phyloP scores from a whole-genome alignment of 768 basidiomycete species.

The Boletus vinaceobasis region DNA sequence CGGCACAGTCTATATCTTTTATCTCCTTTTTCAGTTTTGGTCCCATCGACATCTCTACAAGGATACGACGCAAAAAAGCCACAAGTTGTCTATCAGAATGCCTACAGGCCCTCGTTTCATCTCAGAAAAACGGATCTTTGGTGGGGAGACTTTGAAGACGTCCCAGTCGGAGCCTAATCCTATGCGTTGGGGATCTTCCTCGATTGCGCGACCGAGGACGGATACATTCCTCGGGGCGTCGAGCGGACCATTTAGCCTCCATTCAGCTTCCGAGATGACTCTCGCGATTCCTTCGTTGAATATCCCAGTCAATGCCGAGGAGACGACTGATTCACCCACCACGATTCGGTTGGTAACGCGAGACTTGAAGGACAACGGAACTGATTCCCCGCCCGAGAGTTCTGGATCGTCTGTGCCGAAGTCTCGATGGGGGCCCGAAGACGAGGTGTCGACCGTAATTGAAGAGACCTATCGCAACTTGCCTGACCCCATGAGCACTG shows the following conservation, averaged over 20 bases:
- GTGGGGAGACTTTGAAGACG: slow-evolving; percentile 18
- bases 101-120: slow-evolving; percentile 29
- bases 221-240: slow-evolving; percentile 5
- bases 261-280: slow-evolving; percentile 29
- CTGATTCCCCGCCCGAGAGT: background rate
- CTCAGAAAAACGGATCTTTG: slow-evolving; percentile 24
- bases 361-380: background rate
- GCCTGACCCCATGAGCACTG: slow-evolving; percentile 12
- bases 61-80: slow-evolving; percentile 45
- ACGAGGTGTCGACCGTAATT: slow-evolving; percentile 8
- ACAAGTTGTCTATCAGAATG: slow-evolving; percentile 34
- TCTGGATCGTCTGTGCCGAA: slow-evolving; percentile 8
- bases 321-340: slow-evolving; percentile 7
- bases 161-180: slow-evolving; percentile 21
- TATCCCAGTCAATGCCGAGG: slow-evolving; percentile 4
- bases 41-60: slow-evolving; percentile 53
- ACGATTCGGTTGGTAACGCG: slow-evolving; percentile 27
- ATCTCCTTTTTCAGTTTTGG: slow-evolving; percentile 55
- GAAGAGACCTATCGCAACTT: slow-evolving; percentile 1
- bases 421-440: slow-evolving; percentile 12
- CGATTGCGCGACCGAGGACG: slow-evolving; percentile 8
- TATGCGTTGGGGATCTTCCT: slow-evolving; percentile 15
- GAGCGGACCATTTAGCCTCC: slow-evolving; percentile 9
- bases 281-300: slow-evolving; percentile 13
- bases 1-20: slow-evolving; percentile 46